phyloP scores from a whole-genome alignment of 2,329 filamentous ascomycete genomes.

The Aspergillus awamori region DNA sequence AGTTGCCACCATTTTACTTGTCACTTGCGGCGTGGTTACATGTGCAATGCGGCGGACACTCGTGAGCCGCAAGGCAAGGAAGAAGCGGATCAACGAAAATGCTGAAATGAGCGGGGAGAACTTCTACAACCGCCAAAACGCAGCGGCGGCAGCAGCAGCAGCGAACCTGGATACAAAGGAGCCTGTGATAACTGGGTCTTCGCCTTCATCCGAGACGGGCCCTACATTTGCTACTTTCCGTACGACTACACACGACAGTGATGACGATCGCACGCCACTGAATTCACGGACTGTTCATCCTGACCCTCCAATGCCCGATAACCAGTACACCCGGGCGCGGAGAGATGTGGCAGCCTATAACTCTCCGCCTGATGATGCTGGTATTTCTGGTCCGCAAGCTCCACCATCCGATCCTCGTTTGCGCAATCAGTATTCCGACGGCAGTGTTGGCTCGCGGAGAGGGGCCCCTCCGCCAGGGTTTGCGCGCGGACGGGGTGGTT shows the following conservation, averaged over 20 bases:
- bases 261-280: conserved; percentile 47
- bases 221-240: conserved; percentile 53
- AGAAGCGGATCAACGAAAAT: conserved; percentile 88
- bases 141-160: conserved; percentile 37
- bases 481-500: conserved; percentile 59
- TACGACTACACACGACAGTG: conserved; percentile 35
- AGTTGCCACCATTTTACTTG: conserved; percentile 82
- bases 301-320: conserved; percentile 31
- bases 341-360: conserved; percentile 36
- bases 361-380: conserved; percentile 41
- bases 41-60: conserved; percentile 94
- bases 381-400: conserved; percentile 38
- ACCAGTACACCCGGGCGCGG: conserved; percentile 33
- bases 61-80: conserved; percentile 88
- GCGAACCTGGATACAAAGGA: conserved; percentile 57
- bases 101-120: conserved; percentile 96
- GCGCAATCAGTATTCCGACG: conserved; percentile 52
- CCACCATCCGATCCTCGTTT: conserved; percentile 47
- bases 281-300: conserved; percentile 38
- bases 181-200: conserved; percentile 57
- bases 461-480: conserved; percentile 48
- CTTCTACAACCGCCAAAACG: conserved; percentile 71
- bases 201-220: conserved; percentile 54
- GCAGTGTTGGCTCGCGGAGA: conserved; percentile 47
- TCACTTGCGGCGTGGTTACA: conserved; percentile 78